Evolutionary conservation across 148 eudicot species (phyloP).

Genomic region (Talinum fruticosum): DNA sequence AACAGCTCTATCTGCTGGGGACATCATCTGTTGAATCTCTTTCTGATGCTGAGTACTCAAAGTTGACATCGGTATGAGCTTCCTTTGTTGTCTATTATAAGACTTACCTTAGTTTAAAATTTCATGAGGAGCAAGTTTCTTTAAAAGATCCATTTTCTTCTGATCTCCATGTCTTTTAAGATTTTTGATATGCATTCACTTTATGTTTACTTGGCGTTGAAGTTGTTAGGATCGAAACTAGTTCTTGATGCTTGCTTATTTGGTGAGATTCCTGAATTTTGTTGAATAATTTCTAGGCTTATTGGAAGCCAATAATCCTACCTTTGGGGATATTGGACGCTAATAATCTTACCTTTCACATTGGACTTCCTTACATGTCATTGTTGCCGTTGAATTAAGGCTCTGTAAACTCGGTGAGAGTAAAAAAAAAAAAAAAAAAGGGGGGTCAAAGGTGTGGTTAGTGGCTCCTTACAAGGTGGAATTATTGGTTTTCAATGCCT

Average conservation of each 20-base stretch:
- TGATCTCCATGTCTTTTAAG: background rate
- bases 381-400: too few species aligned
- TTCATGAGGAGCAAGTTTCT: background rate
- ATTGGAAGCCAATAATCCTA: too few species aligned
- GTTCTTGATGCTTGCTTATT: background rate
- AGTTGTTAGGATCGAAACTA: background rate
- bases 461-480: too few species aligned
- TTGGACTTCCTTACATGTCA: too few species aligned
- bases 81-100: slow-evolving; percentile 17
- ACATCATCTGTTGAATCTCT: slow-evolving; percentile 78
- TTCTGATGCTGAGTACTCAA: slow-evolving; percentile 92
- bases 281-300: background rate
- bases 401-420: too few species aligned
- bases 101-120: background rate
- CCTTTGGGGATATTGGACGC: too few species aligned
- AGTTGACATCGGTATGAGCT: slow-evolving; percentile 84
- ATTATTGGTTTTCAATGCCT: too few species aligned
- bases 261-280: background rate
- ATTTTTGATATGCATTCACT: background rate
- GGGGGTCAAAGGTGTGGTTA: too few species aligned
- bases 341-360: too few species aligned
- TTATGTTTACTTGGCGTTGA: background rate
- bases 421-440: too few species aligned
- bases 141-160: background rate
- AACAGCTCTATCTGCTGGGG: slow-evolving; percentile 90